Percentiles rank a stretch among this genome's conserved stretches.
Conservation (phyloP, 1,284 basidiomycete genomes). For the Macrocystidia cucumis region DNA sequence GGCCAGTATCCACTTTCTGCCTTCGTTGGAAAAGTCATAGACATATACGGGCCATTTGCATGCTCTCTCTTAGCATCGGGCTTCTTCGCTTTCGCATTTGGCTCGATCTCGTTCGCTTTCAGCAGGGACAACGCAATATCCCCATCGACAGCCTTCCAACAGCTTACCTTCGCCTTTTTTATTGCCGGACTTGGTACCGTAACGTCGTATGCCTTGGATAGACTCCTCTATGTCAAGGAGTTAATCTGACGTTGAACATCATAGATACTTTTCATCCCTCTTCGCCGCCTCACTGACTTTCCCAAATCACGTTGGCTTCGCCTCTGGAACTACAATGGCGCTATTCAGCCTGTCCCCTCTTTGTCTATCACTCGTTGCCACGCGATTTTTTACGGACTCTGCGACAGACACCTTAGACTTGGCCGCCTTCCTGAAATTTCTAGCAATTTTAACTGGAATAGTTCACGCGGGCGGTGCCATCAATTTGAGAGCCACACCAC, state of each 20-base stretch:
- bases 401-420: slow-evolving; percentile 42
- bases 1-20: slow-evolving; percentile 64
- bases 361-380: slow-evolving; percentile 59
- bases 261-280: slow-evolving; percentile 71
- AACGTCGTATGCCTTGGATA: slow-evolving; percentile 52
- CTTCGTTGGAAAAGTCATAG: slow-evolving; percentile 50
- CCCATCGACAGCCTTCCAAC: slow-evolving; percentile 36
- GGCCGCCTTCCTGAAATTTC: slow-evolving; percentile 45
- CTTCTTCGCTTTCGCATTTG: slow-evolving; percentile 52
- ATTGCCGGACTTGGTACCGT: slow-evolving; percentile 60
- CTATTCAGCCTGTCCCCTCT: slow-evolving; percentile 73
- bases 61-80: slow-evolving; percentile 58
- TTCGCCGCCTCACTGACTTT: slow-evolving; percentile 71
- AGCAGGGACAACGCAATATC: slow-evolving; percentile 30
- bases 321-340: slow-evolving; percentile 60
- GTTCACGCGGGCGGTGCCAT: slow-evolving; percentile 49
- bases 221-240: neutral
- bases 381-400: slow-evolving; percentile 45
- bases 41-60: slow-evolving; percentile 49
- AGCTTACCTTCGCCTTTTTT: slow-evolving; percentile 51
- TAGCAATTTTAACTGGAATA: slow-evolving; percentile 44
- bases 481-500: slow-evolving; percentile 25
- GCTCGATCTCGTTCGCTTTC: slow-evolving; percentile 53
- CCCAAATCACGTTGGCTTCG: slow-evolving; percentile 52
- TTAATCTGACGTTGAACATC: slow-evolving; percentile 1